Base-by-base conservation (phyloP, 2,329 filamentous ascomycete species). In the Uncinocarpus reesii region DNA sequence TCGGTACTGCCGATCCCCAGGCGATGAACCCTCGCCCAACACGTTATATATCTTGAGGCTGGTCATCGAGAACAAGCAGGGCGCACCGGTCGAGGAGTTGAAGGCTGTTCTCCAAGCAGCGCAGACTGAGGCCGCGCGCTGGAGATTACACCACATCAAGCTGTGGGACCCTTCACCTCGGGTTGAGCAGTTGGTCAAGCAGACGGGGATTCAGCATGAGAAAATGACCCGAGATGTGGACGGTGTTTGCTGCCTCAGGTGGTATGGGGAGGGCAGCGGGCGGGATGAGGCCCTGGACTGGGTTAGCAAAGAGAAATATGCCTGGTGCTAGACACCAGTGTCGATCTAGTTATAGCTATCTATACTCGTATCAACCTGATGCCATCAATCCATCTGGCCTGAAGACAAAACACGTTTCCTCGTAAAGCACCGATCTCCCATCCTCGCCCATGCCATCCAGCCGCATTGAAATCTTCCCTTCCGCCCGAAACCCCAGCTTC, bases 241-340 rank as follows among this genome's bases (percentile, higher is more conserved):
- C 7, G 44, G 52, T 15, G 49, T 55, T 20, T 52, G 52, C 15
- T 51, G 53, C 47, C 34, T 56, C n/a, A 41, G 46, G 16, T 59
- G 57, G 57, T 59, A 53, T 42, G 52, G 53, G 28, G 50, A 55
- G 4, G 44, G 53, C 2, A 50, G 45, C 4, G 51, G 47, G 8
- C 43, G 43, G n/a, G 35, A 43, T 10, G 10, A 51, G 5, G 23
- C 41, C 7, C 47, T 58, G 1, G 29, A 59, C 24, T 64, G 62
- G 62, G n/a, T 63, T n/a, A 51, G 54, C 16, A 64, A 61, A 20
- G 60, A 64, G 53, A 55, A 62, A 35, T 64, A 64, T 52, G 56
- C 15, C 11, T 43, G 26, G 28, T 43, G 28, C 41, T 32, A 34
- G n/a, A 23, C 10, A 29, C 24, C 8, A 29, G 20, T 36, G 3